These are phyloP conservation scores for Adansonia digitata DNA, from an alignment of 345 rosid species.

Conservation along the genomic window DNA sequence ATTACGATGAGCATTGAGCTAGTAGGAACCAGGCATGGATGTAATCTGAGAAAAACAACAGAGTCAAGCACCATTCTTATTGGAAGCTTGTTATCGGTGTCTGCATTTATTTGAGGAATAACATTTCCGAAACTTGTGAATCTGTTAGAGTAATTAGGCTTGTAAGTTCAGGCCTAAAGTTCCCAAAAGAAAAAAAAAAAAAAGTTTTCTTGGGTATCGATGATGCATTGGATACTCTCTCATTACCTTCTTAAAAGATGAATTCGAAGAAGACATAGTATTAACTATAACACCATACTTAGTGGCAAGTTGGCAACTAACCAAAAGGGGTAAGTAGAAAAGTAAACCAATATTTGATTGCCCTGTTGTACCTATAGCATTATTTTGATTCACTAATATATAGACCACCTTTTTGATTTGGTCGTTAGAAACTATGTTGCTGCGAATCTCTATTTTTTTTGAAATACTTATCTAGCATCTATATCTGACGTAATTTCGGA, in stretches of 20 bases:
- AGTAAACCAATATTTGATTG: conserved; percentile 19
- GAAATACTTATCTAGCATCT: no score
- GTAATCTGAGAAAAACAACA: conserved; percentile 24
- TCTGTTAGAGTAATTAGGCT: conserved; percentile 8
- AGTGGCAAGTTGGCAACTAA: conserved; percentile 19
- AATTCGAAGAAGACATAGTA: background rate
- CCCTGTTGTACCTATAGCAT: conserved; percentile 28
- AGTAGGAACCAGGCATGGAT: conserved; percentile 49
- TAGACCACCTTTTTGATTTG: no score
- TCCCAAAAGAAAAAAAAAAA: background rate
- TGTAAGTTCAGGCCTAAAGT: conserved; percentile 6
- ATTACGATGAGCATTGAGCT: conserved; percentile 60
- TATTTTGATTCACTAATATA: conserved; percentile 19
- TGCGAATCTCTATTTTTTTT: conserved; percentile 19
- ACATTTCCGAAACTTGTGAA: conserved; percentile 6
- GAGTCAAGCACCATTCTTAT: conserved; percentile 41
- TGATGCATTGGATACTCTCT: conserved; percentile 20
- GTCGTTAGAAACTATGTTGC: no score
- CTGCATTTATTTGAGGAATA: conserved; percentile 47
- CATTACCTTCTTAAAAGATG: conserved; percentile 15
- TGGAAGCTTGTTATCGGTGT: conserved; percentile 44
- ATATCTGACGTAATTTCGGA: no score
- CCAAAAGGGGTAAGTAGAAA: conserved; percentile 19
- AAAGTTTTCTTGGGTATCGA: background rate
- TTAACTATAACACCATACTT: conserved; percentile 18